Evolutionary conservation across 2,329 filamentous ascomycete genomes (phyloP), one percentile per base, ranked within the genome.

Genomic region (Aspergillus novoparasiticus): DNA sequence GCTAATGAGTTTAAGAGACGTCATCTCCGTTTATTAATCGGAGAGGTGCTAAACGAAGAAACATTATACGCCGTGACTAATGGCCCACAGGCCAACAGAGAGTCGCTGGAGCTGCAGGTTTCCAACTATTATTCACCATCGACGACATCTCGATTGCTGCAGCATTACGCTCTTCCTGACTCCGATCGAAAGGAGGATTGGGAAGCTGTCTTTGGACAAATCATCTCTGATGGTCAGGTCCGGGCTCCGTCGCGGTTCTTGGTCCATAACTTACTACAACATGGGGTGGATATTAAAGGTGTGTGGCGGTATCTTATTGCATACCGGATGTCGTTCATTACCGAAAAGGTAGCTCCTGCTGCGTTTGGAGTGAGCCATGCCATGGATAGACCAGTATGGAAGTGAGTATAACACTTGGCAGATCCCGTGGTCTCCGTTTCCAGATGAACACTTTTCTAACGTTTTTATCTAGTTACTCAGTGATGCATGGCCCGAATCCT

Each of bases 351-450:
- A 4, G 79, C 79, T 1, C 79, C 80, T 0, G 69, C 72, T 0
- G 65, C 68, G 5, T 71, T 68, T 50, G 69, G 70, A 2, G 70
- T 72, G 8, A 65, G 68, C 4, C 79, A 82, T 64, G 76, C 77
- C 5, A 81, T 80, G 79, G 79, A 81, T 43, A 76, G 75, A 53
- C 78, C 79, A 0, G 74, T 81, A 32, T 81, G 79, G 79, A 81
- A 81, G 78, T 81, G 60, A 71, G 76, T 71, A 1, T 54, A 58
- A 69, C 3, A 8, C 23, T 16, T 48, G 11, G 11, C 1, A 41
- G 16, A 41, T 34, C 19, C n/a, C 12, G 19, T 6, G n/a, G 16
- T 36, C 19, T 19, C 4, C 11, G 3, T 21, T 56, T 26, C 6
- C 8, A 6, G 3, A 14, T 3, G 43, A 8, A n/a, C 8, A 5